These are phyloP conservation scores for Entonaema liquescens DNA, from an alignment of 495 filamentous ascomycete genomes.

Conservation along the genomic window DNA sequence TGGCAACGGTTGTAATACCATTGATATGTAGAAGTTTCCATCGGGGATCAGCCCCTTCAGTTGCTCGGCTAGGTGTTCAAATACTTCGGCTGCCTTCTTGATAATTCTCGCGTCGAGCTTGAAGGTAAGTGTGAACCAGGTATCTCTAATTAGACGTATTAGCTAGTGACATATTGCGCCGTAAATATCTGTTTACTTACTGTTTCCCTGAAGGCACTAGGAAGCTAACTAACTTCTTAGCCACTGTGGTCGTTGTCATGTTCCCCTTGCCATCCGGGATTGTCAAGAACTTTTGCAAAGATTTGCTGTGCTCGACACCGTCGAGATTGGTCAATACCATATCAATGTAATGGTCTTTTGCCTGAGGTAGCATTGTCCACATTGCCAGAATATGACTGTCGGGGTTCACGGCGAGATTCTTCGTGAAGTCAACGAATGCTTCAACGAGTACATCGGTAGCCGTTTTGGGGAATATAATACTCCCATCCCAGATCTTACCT, in stretches of 20 bases:
- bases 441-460: constrained; percentile 25
- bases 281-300: constrained; percentile 29
- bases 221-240: constrained; percentile 37
- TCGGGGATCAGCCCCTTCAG: constrained; percentile 35
- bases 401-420: constrained; percentile 16
- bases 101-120: constrained; percentile 43
- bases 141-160: constrained; percentile 27
- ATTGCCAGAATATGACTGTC: constrained; percentile 17
- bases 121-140: constrained; percentile 45
- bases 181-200: constrained; percentile 4
- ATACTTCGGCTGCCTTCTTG: constrained; percentile 27
- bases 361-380: constrained; percentile 5
- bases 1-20: constrained; percentile 60
- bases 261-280: constrained; percentile 32
- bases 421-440: constrained; percentile 41
- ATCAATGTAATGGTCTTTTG: constrained; percentile 7
- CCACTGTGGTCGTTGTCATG: constrained; percentile 36
- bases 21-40: constrained; percentile 49
- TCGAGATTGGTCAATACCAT: constrained; percentile 38
- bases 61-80: constrained; percentile 35
- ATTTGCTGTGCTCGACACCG: constrained; percentile 30
- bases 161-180: not conserved
- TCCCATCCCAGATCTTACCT: constrained; percentile 38
- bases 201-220: constrained; percentile 12
- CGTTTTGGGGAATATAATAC: not conserved